Evolutionary conservation across 1,284 basidiomycete genomes (phyloP).

Genomic region (Sutorius eximius): DNA sequence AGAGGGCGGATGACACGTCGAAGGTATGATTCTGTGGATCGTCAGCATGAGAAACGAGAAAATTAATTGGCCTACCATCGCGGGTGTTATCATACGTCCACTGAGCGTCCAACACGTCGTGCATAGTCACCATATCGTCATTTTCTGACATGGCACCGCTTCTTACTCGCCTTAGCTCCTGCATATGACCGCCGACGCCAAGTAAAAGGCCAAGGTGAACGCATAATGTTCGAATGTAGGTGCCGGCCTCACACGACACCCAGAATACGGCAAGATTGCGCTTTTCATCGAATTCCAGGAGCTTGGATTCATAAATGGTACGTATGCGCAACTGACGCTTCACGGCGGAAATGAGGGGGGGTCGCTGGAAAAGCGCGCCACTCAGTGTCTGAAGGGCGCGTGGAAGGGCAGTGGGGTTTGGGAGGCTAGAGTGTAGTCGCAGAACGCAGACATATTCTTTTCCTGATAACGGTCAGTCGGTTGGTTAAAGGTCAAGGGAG

Average conservation of each 20-base stretch:
- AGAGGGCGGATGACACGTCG: conserved; percentile 94
- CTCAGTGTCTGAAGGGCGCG: conserved; percentile 96
- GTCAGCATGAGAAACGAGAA: conserved; percentile 7
- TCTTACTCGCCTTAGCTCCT: conserved; percentile 93
- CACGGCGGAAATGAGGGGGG: conserved; percentile 97
- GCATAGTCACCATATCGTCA: conserved; percentile 99
- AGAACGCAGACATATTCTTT: conserved; percentile 99
- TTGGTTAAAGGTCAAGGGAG: not conserved
- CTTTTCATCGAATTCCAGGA: conserved; percentile 98
- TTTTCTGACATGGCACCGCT: conserved; percentile 97
- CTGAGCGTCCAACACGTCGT: conserved; percentile 98
- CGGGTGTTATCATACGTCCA: conserved; percentile 99
- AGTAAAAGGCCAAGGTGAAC: conserved; percentile 95
- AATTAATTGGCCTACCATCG: conserved; percentile 63
- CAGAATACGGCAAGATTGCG: conserved; percentile 97
- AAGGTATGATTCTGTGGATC: conserved; percentile 83
- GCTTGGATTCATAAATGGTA: conserved; percentile 95
- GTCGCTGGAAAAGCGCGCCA: conserved; percentile 98
- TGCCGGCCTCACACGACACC: conserved; percentile 98
- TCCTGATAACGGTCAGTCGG: conserved; percentile 48
- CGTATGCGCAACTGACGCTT: conserved; percentile 98
- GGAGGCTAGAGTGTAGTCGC: conserved; percentile 83
- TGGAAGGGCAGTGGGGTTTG: conserved; percentile 83
- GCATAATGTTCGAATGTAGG: conserved; percentile 97
- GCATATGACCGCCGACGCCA: conserved; percentile 99